phyloP scores from a whole-genome alignment of 2,329 filamentous ascomycete genomes.

The Ascocoryne sarcoides region DNA sequence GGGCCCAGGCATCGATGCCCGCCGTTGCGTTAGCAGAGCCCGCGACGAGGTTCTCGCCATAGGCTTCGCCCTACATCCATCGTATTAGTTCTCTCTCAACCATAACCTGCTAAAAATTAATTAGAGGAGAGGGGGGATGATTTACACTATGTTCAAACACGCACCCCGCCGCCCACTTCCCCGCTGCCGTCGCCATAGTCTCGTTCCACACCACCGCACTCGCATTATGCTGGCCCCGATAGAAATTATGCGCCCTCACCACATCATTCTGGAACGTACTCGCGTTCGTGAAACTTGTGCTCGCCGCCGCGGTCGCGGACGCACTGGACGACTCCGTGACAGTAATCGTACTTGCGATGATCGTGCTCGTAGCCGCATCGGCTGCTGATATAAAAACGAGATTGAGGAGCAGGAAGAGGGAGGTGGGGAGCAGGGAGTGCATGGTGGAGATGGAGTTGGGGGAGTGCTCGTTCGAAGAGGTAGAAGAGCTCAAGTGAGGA shows the following conservation, averaged over 20 bases:
- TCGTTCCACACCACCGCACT: slow-evolving; percentile 53
- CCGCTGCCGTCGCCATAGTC: slow-evolving; percentile 48
- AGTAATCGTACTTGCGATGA: slow-evolving; percentile 36
- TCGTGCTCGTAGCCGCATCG: slow-evolving; percentile 1
- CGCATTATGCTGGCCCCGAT: slow-evolving; percentile 55
- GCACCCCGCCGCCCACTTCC: slow-evolving; percentile 39
- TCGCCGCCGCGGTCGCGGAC: slow-evolving; percentile 9
- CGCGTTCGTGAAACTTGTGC: slow-evolving; percentile 34
- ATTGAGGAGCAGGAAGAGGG: neutral
- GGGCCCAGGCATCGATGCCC: slow-evolving; percentile 58
- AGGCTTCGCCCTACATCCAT: slow-evolving; percentile 44
- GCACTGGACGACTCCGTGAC: too few species aligned
- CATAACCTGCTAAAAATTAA: neutral
- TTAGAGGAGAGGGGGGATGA: too few species aligned
- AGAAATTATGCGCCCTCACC: slow-evolving; percentile 58
- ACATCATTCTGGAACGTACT: slow-evolving; percentile 40
- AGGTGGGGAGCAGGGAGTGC: slow-evolving; percentile 2
- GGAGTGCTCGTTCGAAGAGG: too few species aligned
- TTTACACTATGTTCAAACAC: slow-evolving; percentile 43
- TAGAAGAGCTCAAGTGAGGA: too few species aligned
- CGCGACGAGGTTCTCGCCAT: slow-evolving; percentile 67
- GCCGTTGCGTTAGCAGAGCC: slow-evolving; percentile 53
- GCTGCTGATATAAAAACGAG: neutral
- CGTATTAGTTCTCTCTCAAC: neutral
- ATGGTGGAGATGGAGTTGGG: neutral